Evolutionary conservation across 371 early-diverging fungal genomes (phyloP).

Genomic region (Blastocladiella emersonii): DNA sequence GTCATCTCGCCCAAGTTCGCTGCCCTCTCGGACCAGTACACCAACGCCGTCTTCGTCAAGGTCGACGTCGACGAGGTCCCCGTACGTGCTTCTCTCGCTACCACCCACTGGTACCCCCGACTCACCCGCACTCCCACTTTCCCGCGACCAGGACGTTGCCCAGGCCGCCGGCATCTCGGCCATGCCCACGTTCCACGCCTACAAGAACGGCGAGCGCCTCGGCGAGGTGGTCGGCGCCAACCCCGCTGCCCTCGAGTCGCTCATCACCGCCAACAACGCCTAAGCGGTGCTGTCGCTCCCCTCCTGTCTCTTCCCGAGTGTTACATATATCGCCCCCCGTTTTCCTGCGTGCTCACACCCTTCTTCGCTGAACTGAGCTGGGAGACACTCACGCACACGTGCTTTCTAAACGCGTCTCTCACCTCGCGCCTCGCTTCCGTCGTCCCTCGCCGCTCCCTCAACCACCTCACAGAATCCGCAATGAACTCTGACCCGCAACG

Average conservation of each 20-base stretch:
- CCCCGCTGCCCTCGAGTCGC: slow-evolving; percentile 17
- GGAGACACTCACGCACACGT: no score
- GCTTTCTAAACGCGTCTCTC: no score
- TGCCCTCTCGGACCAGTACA: slow-evolving; percentile 23
- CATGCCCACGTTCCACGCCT: slow-evolving; percentile 85
- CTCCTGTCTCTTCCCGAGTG: no score
- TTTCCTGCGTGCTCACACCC: no score
- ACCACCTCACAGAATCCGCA: no score
- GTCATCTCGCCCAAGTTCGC: slow-evolving; percentile 2
- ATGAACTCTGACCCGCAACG: no score
- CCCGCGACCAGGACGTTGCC: slow-evolving; percentile 43
- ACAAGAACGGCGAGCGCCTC: slow-evolving; percentile 52
- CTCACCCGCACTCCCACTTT: not conserved
- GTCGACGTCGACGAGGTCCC: slow-evolving; percentile 60
- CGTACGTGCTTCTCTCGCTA: slow-evolving; percentile 9
- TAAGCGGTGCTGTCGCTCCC: no score
- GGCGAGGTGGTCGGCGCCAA: slow-evolving; percentile 62
- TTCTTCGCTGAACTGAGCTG: no score
- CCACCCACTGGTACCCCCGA: not conserved
- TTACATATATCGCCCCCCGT: no score
- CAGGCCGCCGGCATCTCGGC: slow-evolving; percentile 49
- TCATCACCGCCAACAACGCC: not conserved
- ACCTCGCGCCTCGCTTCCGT: no score
- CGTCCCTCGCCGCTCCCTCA: no score
- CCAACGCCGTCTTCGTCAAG: slow-evolving; percentile 56